These are phyloP conservation scores for Rhazya stricta DNA, from an alignment of 257 asterid species.

Conservation along the genomic window DNA sequence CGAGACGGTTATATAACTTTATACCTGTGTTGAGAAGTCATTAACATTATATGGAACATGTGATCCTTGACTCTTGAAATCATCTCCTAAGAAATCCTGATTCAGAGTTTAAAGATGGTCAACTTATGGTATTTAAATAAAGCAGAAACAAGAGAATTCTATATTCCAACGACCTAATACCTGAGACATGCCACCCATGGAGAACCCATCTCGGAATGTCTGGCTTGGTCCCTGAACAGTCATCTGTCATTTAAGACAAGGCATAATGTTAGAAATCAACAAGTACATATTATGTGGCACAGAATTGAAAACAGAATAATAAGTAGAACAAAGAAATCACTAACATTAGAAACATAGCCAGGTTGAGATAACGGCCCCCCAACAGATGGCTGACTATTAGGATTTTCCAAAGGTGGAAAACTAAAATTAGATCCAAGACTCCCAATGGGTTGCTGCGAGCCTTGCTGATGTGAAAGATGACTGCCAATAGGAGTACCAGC, in stretches of 20 bases:
- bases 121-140: conserved; percentile 2
- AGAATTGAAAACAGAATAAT: conserved; percentile 1
- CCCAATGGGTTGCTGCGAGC: conserved; percentile 73
- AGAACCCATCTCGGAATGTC: conserved; percentile 76
- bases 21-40: conserved; percentile 92
- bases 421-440: conserved; percentile 62
- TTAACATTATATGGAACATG: conserved; percentile 85
- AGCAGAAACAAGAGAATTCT: background rate
- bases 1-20: background rate
- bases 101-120: conserved; percentile 13
- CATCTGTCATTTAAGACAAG: conserved; percentile 25
- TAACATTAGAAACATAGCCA: conserved; percentile 81
- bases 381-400: conserved; percentile 73
- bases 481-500: conserved; percentile 85
- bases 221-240: conserved; percentile 66
- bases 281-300: background rate
- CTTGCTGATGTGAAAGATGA: conserved; percentile 89
- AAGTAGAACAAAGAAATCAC: conserved; percentile 24
- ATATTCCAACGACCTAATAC: conserved; percentile 27
- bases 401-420: conserved; percentile 76
- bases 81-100: conserved; percentile 93
- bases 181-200: conserved; percentile 96
- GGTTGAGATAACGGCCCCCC: conserved; percentile 94
- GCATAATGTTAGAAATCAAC: background rate
- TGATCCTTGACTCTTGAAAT: conserved; percentile 97